Base-by-base conservation (phyloP, 352 stramenopile genomes). In the Phytophthora pisi region DNA sequence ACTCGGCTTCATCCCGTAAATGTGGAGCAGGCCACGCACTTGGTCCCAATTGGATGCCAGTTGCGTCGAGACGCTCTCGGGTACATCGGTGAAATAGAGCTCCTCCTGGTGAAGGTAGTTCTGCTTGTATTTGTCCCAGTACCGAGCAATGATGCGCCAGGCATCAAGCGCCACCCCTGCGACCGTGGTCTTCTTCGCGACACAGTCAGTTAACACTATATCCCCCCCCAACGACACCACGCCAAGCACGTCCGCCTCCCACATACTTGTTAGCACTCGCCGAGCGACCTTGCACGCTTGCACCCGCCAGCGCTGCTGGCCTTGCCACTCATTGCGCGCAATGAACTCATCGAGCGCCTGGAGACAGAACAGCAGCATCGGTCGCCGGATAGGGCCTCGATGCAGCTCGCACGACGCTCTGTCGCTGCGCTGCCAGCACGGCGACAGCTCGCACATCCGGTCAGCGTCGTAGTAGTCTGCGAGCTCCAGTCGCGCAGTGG, bases 291-390 rank as follows among this genome's bases (percentile, higher is more conserved):
- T 80, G 55, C 84, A 92, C 0, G 72, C 73, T 45, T 77, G 59
- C 2, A 89, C 61, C 51, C 82, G 66, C 60, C 82, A 91, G 4
- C 67, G 46, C 4, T 81, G 72, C 13, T 73, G 61, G 0, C 42
- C 65, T 42, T 72, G 58, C 56, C 75, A 73, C 55, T 68, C 60
- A 47, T 74, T 68, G 18, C 58, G 70, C 1, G 78, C 70, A 43
- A 96, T 79, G 57, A 89, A 92, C 61, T 94, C 79, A 65, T 96
- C 83, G 24, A 94, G 56, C 24, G 72, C 78, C 63, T 94, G 86
- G 13, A 93, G 66, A 34, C 79, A 90, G 54, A 93, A 93, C 10
- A 93, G 67, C 56, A 96, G 55, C 71, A 91, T 88, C 1, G 88
- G 86, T 18, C 82, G 72, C 8, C 60, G 52, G 8, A 79, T 56